A percentile compares a stretch with the other conserved stretches of the same genome.
Evolutionary conservation across 148 eudicot genomes (phyloP).

Genomic region (Drosera capensis): DNA sequence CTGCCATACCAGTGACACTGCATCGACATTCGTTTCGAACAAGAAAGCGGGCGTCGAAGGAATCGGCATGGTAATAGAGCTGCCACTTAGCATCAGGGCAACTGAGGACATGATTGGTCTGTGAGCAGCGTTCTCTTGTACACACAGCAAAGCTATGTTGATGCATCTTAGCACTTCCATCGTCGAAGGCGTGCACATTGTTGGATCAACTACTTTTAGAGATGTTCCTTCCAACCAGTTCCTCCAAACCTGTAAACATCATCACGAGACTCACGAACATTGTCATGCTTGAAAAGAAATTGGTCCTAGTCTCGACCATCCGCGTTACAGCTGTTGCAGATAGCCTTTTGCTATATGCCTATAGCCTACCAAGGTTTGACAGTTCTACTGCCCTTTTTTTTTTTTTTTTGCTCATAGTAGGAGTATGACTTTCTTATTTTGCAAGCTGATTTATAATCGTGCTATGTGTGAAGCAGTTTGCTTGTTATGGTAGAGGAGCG

Average conservation of each 20-base stretch:
- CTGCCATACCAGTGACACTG: too few species aligned
- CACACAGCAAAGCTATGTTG: conserved; percentile 10
- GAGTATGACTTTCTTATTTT: too few species aligned
- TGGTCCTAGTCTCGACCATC: too few species aligned
- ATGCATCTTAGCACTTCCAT: conserved; percentile 13
- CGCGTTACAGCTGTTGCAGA: too few species aligned
- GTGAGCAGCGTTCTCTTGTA: conserved; percentile 1
- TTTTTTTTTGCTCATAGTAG: too few species aligned
- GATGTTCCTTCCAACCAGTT: conserved; percentile 9
- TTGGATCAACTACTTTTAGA: conserved; percentile 7
- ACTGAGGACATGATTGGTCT: conserved; percentile 12
- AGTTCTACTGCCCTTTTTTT: too few species aligned
- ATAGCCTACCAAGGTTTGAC: too few species aligned
- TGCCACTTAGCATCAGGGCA: conserved; percentile 7
- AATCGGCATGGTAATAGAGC: conserved; percentile 2
- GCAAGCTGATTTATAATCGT: not conserved
- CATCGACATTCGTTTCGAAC: too few species aligned
- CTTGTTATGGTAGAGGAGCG: not conserved
- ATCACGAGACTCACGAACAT: not conserved
- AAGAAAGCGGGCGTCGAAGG: conserved; percentile 10
- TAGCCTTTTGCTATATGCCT: too few species aligned
- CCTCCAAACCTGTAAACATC: conserved; percentile 9
- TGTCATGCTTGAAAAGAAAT: not conserved
- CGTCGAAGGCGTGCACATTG: not conserved
- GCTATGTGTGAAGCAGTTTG: not conserved